phyloP scores from a whole-genome alignment of 2,329 filamentous ascomycete species.

The Neoscytalidium dimidiatum region DNA sequence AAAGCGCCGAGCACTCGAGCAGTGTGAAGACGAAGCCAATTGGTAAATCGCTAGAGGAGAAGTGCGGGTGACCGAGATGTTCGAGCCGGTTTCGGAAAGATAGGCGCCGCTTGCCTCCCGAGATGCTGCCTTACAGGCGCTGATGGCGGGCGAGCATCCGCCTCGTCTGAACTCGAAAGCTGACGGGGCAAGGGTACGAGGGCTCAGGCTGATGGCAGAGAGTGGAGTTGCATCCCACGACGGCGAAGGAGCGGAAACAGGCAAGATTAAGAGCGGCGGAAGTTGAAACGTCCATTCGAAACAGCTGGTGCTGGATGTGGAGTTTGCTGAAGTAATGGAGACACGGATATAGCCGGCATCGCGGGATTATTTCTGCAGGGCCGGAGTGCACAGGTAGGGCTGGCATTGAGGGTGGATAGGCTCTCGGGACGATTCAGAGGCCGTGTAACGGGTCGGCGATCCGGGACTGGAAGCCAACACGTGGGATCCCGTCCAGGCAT shows the following conservation, averaged over 20 bases:
- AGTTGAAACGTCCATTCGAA: background rate
- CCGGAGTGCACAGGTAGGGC: background rate
- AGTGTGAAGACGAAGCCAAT: background rate
- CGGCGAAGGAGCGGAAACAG: background rate
- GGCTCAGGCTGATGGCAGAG: background rate
- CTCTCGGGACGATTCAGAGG: background rate
- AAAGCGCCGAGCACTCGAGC: background rate
- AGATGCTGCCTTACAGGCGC: background rate
- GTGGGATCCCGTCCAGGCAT: background rate
- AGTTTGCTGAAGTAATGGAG: background rate
- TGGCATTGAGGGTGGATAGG: background rate
- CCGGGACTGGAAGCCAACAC: background rate
- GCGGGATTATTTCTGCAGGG: background rate
- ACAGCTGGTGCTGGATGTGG: background rate
- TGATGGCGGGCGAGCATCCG: background rate
- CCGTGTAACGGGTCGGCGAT: background rate
- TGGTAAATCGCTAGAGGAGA: background rate
- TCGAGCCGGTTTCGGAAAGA: background rate
- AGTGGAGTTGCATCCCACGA: background rate
- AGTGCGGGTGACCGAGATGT: background rate
- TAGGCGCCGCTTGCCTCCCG: background rate
- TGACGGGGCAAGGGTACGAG: slow-evolving; percentile 1
- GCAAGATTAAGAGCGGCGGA: background rate
- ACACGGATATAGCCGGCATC: background rate
- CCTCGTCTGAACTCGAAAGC: background rate